These are phyloP conservation scores for Kazachstania psychrophila DNA, from an alignment of 805 yeast species.

Conservation along the genomic window DNA sequence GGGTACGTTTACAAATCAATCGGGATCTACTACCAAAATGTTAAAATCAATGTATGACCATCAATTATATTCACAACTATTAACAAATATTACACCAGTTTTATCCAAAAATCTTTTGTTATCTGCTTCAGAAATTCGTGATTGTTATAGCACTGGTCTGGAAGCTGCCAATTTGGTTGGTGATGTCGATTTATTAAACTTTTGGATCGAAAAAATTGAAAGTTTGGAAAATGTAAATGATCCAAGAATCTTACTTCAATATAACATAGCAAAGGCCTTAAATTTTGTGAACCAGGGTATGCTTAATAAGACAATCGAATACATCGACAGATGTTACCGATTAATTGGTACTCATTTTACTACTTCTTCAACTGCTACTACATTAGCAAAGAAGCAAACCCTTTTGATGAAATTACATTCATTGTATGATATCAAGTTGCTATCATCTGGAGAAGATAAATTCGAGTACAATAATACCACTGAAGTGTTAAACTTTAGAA, in stretches of 20 bases:
- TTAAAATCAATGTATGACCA: conserved; percentile 66
- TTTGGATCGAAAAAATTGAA: conserved; percentile 54
- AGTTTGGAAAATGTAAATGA: conserved; percentile 36
- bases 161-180: conserved; percentile 68
- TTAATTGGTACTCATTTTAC: conserved; percentile 54
- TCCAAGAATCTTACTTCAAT: conserved; percentile 45
- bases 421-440: conserved; percentile 44
- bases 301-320: conserved; percentile 28
- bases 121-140: conserved; percentile 28
- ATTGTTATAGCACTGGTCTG: conserved; percentile 60
- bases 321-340: conserved; percentile 43
- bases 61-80: conserved; percentile 61
- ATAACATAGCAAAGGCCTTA: conserved; percentile 58
- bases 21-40: conserved; percentile 41
- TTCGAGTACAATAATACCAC: conserved; percentile 10
- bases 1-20: conserved; percentile 34
- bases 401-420: conserved; percentile 49
- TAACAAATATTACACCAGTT: conserved; percentile 42
- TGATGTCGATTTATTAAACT: conserved; percentile 37
- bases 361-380: conserved; percentile 38
- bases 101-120: conserved; percentile 31
- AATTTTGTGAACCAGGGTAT: conserved; percentile 34
- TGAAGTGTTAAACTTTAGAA: conserved; percentile 18
- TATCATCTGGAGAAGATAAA: conserved; percentile 22
- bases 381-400: conserved; percentile 42